A percentile compares a stretch with the other conserved stretches of the same genome.
Evolutionary conservation across 371 early-diverging fungal species (phyloP).

Genomic region (Mucor velutinosus): DNA sequence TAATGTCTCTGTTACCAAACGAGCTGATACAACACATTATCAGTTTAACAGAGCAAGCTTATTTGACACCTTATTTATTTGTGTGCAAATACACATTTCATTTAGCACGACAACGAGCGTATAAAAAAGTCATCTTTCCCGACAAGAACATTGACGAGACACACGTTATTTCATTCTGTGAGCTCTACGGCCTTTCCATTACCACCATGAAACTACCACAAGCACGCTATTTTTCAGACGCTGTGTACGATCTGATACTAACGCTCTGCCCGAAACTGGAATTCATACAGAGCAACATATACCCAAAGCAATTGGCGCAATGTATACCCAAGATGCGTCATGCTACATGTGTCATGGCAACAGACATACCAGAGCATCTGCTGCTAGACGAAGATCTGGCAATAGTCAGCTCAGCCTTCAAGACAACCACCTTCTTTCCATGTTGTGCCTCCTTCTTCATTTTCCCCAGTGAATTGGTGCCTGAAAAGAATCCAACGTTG

Average conservation of each 20-base stretch:
- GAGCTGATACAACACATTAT: conserved; percentile 16
- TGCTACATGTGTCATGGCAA: conserved; percentile 38
- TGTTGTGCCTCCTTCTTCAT: conserved; percentile 45
- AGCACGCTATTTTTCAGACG: conserved; percentile 27
- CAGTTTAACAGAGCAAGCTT: conserved; percentile 5
- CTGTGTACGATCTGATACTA: conserved; percentile 24
- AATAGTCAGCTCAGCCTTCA: conserved; percentile 1
- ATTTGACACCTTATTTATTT: conserved; percentile 11
- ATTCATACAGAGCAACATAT: conserved; percentile 36
- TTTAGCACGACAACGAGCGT: conserved; percentile 34
- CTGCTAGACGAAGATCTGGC: background rate
- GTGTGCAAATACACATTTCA: conserved; percentile 29
- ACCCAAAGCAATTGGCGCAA: conserved; percentile 19
- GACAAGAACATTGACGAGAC: conserved; percentile 16
- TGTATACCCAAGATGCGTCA: conserved; percentile 11
- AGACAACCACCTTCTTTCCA: conserved; percentile 21
- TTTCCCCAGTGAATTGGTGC: conserved; percentile 31
- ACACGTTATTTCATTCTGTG: conserved; percentile 35
- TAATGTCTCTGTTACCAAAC: conserved; percentile 13
- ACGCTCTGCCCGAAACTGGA: conserved; percentile 33
- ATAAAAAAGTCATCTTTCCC: conserved; percentile 46
- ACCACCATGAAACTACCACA: conserved; percentile 44
- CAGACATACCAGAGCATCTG: conserved; percentile 26
- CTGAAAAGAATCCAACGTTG: conserved; percentile 21
- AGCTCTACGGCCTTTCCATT: conserved; percentile 36